A percentile compares a stretch with the other conserved stretches of the same genome.
phyloP scores from a whole-genome alignment of 2,329 filamentous ascomycete genomes.

The Helotiales sp. region DNA sequence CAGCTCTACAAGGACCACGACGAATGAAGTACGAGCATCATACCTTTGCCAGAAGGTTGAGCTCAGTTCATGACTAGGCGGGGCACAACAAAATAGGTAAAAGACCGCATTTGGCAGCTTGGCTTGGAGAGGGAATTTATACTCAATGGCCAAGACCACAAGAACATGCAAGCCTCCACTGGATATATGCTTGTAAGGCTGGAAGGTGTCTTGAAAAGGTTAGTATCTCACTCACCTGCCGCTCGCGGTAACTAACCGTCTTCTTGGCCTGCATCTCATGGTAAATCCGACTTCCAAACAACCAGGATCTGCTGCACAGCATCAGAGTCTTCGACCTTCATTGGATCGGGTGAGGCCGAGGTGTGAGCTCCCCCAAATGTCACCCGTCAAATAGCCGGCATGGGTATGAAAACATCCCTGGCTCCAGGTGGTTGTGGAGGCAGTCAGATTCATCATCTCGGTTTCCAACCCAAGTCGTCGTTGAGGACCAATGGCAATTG shows the following conservation, averaged over 20 bases:
- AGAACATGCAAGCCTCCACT: not conserved
- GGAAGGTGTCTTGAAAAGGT: not conserved
- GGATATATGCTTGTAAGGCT: not conserved
- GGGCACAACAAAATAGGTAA: not conserved
- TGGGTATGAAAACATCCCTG: not conserved
- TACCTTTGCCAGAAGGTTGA: not conserved
- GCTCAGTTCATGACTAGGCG: not conserved
- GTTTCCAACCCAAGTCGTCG: not conserved
- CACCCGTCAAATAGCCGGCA: not conserved
- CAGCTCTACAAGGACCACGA: not conserved
- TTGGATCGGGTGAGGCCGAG: not conserved
- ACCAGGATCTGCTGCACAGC: not conserved
- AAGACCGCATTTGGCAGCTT: not conserved
- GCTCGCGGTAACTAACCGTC: not conserved
- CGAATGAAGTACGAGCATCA: not conserved
- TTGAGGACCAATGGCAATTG: not conserved
- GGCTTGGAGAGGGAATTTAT: not conserved
- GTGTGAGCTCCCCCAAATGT: not conserved
- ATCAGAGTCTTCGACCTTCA: not conserved
- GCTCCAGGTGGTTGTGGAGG: not conserved
- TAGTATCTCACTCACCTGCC: not conserved
- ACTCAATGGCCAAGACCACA: not conserved
- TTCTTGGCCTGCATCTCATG: constrained; percentile 8
- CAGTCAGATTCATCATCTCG: not conserved
- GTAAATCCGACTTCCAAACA: not conserved